Base-by-base conservation (phyloP, 2,329 filamentous ascomycete genomes). In the Septoria petroselini region DNA sequence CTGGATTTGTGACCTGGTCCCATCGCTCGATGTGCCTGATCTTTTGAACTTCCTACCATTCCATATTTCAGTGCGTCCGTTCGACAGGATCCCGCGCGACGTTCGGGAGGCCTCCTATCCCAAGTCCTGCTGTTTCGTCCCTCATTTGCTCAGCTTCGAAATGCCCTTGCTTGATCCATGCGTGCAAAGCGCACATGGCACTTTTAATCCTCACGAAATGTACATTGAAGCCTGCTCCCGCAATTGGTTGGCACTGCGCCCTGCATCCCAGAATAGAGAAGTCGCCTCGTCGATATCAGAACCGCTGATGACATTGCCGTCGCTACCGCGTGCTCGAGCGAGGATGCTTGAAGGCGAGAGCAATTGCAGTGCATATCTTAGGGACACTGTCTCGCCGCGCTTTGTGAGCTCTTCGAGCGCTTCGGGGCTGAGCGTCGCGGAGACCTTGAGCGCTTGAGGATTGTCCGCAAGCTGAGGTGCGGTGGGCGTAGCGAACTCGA, bases 301-400 rank as follows among this genome's bases (percentile, higher is more conserved):
- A 18, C 74, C 76, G 50, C 70, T 71, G 42, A 76, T 76, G 63
- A 64, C 58, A 27, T 60, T 62, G 11, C 62, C 62, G 39, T 67
- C 61, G 18, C 61, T 66, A 11, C 73, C 72, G 25, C 69, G 67
- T 12, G 93, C 88, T 67, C 88, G 85, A 52, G 91, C 89, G 63
- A 97, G 79, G 70, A 97, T 95, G 70, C 87, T 91, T 44, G 90
- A 85, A 1, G 91, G 91, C 19, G 90, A 88, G 62, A 98, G 77
- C 60, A 98, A 74, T 73, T 97, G 93, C 67, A 98, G 75, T 60
- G 91, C 91, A 73, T 98, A 98, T 60, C 93, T 78, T 72, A 98
- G 71, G 68, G 88, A 94, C 66, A 96, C 90, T 62, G 85, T 86
- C 64, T 88, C 88, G 59, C 93, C 93, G 62, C 95, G 85, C 65